Conservation (phyloP, 2,329 filamentous ascomycete species). For the Sporothrix luriei region DNA sequence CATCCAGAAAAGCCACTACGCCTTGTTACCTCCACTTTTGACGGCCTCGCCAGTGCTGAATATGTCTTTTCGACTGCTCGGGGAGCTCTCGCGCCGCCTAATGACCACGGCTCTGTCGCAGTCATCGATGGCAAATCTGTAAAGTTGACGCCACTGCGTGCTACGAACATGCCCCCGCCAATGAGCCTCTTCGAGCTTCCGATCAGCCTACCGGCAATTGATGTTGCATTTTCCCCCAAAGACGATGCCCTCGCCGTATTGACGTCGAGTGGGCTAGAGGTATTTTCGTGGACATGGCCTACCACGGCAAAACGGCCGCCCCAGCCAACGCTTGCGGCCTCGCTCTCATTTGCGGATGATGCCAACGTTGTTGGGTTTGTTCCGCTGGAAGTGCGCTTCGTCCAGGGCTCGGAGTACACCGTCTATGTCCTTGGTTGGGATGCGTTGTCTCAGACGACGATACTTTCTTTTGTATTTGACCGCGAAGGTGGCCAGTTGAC, state of each 20-base stretch:
- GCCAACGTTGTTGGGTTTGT: constrained; percentile 40
- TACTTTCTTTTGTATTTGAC: constrained; percentile 35
- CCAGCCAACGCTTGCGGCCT: constrained; percentile 47
- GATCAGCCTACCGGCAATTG: constrained; percentile 64
- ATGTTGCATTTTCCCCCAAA: constrained; percentile 71
- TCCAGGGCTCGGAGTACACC: constrained; percentile 32
- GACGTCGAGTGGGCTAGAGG: constrained; percentile 64
- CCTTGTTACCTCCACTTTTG: constrained; percentile 58
- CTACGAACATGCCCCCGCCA: constrained; percentile 85
- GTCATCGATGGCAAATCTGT: constrained; percentile 80
- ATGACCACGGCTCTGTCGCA: constrained; percentile 77
- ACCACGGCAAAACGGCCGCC: constrained; percentile 58
- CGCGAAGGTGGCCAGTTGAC: background rate
- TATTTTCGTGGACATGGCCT: constrained; percentile 73
- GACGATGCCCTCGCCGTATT: constrained; percentile 71
- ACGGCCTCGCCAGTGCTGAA: constrained; percentile 61
- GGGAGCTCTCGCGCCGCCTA: constrained; percentile 68
- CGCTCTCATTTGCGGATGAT: background rate
- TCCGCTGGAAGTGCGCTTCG: constrained; percentile 43
- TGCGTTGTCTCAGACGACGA: constrained; percentile 38
- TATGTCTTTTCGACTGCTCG: constrained; percentile 68
- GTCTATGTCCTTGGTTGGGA: constrained; percentile 45
- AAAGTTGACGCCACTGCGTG: constrained; percentile 82
- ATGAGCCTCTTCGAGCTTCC: constrained; percentile 81
- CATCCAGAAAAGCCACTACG: constrained; percentile 82